Evolutionary conservation across 176 grass and related monocot species (phyloP).

Genomic region (Phyllostachys edulis): DNA sequence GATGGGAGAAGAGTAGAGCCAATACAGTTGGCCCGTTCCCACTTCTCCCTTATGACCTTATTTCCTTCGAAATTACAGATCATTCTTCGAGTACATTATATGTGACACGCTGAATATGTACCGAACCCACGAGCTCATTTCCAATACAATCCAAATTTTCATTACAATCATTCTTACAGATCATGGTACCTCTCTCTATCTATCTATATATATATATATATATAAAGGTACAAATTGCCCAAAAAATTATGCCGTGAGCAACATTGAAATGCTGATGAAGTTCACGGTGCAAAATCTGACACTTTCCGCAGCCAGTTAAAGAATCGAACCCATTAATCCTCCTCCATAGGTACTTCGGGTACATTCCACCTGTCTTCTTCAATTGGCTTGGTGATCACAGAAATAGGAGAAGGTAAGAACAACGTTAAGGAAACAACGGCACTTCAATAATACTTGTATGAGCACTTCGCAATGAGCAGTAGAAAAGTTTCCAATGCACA

Average conservation of each 20-base stretch:
- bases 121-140: not conserved
- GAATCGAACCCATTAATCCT: constrained; percentile 44
- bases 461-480: not conserved
- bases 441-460: not conserved
- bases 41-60: too few relatives aligned
- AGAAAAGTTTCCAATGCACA: not conserved
- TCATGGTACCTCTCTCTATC: not conserved
- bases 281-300: not conserved
- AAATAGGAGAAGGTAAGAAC: constrained; percentile 59
- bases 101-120: not conserved
- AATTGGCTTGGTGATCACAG: constrained; percentile 69
- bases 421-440: constrained; percentile 53
- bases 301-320: fast-evolving
- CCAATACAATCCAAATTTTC: not conserved
- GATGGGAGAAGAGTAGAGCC: too few relatives aligned
- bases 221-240: not conserved
- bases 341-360: constrained; percentile 85
- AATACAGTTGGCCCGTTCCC: too few relatives aligned
- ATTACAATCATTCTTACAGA: not conserved
- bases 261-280: not conserved
- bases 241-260: not conserved
- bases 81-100: too few relatives aligned
- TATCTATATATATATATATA: too few relatives aligned
- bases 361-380: constrained; percentile 80
- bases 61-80: too few relatives aligned